Evolutionary conservation across 768 basidiomycete species (phyloP), one percentile per base, ranked within the genome.

Genomic region (Suillus sp.): DNA sequence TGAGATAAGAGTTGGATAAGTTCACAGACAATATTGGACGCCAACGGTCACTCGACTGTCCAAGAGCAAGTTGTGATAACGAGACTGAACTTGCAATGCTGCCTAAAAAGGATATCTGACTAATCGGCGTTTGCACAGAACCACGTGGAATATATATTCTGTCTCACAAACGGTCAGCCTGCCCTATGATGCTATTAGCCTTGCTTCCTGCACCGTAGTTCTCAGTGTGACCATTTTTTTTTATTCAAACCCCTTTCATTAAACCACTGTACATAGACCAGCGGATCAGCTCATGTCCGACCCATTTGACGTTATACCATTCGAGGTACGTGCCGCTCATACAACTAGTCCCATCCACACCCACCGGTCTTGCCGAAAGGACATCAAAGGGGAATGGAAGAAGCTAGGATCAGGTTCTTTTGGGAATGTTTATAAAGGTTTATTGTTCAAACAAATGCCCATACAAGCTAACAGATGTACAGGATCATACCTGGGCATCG

Each of bases 401-500:
- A 93, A 91, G 72, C 80, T 96, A 9, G 94, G 94, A 34, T 88
- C 92, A n/a, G 94, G 94, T 20, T 94, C 92, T 22, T 96, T 96
- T 75, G 94, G 94, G 10, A 91, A 93, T 68, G 94, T 96, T 62
- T 95, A 91, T 82, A 94, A 91, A 77, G 92, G 90, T 87, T 50
- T 18, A 18, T 16, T 57, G 76, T 65, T 9, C 11, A 16, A 62
- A 72, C 64, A 65, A n/a, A 66, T 69, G 38, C 48, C 13, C 10
- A 18, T 48, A 14, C 34, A 58, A 20, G 27, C 61, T 70, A 50
- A 72, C 32, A 51, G 14, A 37, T 8, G 34, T 45, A n/a, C 69
- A 93, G 94, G 91, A 2, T 84, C 78, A 34, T 99, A 99, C 78
- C 89, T 99, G 40, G 97, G 97, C 9, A 93, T 97, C 67, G 93